Percentiles rank a stretch among this genome's conserved stretches.
These are phyloP conservation scores for Backusella luteola DNA, from an alignment of 192 early-diverging fungal genomes.

Conservation along the genomic window DNA sequence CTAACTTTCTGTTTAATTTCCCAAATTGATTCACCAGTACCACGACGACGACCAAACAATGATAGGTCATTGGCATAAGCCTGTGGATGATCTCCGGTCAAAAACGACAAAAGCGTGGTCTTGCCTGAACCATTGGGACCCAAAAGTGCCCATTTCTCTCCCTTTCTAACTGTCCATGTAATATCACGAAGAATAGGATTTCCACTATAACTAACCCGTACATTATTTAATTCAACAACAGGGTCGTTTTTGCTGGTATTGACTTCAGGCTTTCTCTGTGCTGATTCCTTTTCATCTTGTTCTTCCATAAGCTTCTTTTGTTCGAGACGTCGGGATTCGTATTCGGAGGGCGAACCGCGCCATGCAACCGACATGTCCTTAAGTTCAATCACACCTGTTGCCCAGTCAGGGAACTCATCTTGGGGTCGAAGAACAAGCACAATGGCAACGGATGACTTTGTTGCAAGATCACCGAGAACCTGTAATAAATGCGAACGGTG, in stretches of 20 bases:
- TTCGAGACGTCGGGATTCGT: constrained; percentile 7
- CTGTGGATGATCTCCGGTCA: constrained; percentile 60
- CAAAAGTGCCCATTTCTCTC: constrained; percentile 54
- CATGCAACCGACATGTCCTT: constrained; percentile 35
- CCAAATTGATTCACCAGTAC: constrained; percentile 58
- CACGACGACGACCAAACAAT: constrained; percentile 52
- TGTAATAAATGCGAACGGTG: constrained; percentile 40
- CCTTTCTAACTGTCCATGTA: constrained; percentile 43
- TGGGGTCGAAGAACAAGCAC: constrained; percentile 53
- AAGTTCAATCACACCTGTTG: constrained; percentile 50
- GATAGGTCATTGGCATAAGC: constrained; percentile 53
- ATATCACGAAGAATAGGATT: constrained; percentile 43
- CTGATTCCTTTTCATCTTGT: constrained; percentile 25
- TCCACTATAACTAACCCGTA: constrained; percentile 43
- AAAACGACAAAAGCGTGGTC: constrained; percentile 52
- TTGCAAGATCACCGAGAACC: constrained; percentile 28
- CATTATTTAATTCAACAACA: constrained; percentile 44
- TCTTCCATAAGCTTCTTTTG: constrained; percentile 3
- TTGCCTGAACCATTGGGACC: constrained; percentile 59
- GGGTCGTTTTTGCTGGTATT: constrained; percentile 7
- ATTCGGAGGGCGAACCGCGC: constrained; percentile 36
- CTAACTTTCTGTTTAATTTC: constrained; percentile 52
- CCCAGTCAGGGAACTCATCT: constrained; percentile 51
- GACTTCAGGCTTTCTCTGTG: constrained; percentile 13
- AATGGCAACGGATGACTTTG: constrained; percentile 12